Base-by-base conservation (phyloP, 192 early-diverging fungal species). In the Coemansia guatemalensis region DNA sequence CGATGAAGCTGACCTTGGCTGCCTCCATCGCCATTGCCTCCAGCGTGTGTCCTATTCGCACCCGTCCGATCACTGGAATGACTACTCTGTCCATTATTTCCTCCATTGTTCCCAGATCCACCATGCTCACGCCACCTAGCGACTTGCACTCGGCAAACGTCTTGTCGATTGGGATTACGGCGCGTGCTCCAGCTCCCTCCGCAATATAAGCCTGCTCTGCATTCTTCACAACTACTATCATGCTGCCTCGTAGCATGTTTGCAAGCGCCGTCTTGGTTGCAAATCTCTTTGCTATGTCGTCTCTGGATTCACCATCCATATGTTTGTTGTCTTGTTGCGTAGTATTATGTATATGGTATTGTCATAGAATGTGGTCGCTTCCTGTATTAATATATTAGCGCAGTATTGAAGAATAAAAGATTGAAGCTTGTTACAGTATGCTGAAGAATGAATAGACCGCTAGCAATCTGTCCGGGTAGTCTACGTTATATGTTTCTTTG, bases 31-130 rank as follows among this genome's bases (percentile, higher is more conserved):
- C 29, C 22, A 92, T 90, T n/a, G 96, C 96, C 76, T 99, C 96
- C 61, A 96, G 89, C 82, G 92, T 85, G 83, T 99, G 96, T 60
- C 96, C 96, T 57, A 96, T 91, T 57, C 95, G 89, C 74, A 95
- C 93, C 73, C 93, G 94, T 63, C 93, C 92, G 89, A 99, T 95
- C 54, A 99, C 96, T 21, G 96, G 96, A 77, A 99, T 94, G 21
- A 93, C 89, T 55, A 97, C 94, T 29, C 92, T 89, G 33, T 73
- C 87, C 69, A 89, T 91, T 71, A 97, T 96, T 62, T 92, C 89
- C 70, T 87, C 91, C 82, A 98, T 96, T 87, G 93, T 92, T 59
- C 85, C 82, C 64, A 95, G 95, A 81, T 94, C 95, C 17, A 92
- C 92, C 95, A 98, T 98, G 54, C 95, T 92, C 29, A 93, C 84